Base-by-base conservation (phyloP, 1,139 yeast genomes). In the Schwanniomyces etchellsii region DNA sequence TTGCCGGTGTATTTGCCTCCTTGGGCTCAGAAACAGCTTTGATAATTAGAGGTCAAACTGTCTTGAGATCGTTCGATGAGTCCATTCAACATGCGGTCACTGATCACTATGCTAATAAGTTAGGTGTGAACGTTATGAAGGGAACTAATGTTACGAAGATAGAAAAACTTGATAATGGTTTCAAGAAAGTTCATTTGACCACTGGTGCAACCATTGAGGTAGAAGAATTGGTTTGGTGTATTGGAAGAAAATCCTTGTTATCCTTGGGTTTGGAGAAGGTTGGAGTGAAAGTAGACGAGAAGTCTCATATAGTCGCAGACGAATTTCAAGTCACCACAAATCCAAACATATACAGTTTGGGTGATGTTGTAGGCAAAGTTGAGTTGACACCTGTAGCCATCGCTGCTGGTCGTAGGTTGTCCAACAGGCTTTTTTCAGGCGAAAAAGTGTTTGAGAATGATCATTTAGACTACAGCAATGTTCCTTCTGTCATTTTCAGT, bases 361-460 rank as follows among this genome's bases (percentile, higher is more conserved):
- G 99, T 50, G 99, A 91, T 56, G 94, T 88, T 37, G 81, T 82
- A 26, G 95, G 96, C 39, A 80, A 81, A 35, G 82, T 83, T 31
- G 97, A 91, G 63, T 74, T 91, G 50, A 91, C 99, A 5, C 99
- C 99, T 5, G 97, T 88, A 28, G 98, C 98, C 28, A 91, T 91
- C 65, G 97, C 98, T 24, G 93, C 98, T 5, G 99, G 99, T 36
- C 81, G 99, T 60, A 84, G 77, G 57, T 73, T 91, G 44, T 76
- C 96, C 24, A 89, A 88, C 64, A 75, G 99, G 55, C 63, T 91
- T 38, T 91, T 89, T 54, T 64, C 70, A 5, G 96, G 96, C 15
- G 81, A 89, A 30, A 75, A 71, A 33, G 56, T 63, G 38, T 84
- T 72, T 64, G 76, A 75, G 44, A 54, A 74, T 30, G 70, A 72